These are phyloP conservation scores for Russula foetens DNA, from an alignment of 768 basidiomycete species.

Conservation along the genomic window DNA sequence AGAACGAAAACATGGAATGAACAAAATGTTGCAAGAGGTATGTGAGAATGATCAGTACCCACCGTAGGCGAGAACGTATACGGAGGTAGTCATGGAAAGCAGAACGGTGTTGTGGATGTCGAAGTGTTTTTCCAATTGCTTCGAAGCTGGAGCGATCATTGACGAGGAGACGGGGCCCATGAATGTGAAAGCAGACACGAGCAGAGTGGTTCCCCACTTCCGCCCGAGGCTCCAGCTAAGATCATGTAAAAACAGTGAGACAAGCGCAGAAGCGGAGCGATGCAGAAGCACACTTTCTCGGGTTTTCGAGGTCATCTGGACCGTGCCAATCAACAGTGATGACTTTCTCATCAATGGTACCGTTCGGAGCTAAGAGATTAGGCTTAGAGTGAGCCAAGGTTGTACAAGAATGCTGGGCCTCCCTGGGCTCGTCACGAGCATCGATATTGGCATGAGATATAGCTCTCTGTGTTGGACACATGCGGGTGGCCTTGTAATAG, in stretches of 20 bases:
- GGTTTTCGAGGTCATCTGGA: constrained; percentile 9
- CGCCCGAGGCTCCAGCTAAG: constrained; percentile 9
- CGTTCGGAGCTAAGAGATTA: too few relatives aligned
- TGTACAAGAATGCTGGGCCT: too few relatives aligned
- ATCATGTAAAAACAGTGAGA: background rate
- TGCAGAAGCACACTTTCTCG: constrained; percentile 12
- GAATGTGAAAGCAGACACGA: constrained; percentile 58
- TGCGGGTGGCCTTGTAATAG: too few relatives aligned
- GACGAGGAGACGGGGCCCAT: constrained; percentile 62
- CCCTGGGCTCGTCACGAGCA: too few relatives aligned
- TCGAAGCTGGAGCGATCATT: constrained; percentile 74
- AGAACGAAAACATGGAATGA: background rate
- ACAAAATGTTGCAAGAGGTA: background rate
- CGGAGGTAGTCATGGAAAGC: too few relatives aligned
- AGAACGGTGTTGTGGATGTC: too few relatives aligned
- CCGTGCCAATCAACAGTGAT: constrained; percentile 13
- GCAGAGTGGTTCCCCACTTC: too few relatives aligned
- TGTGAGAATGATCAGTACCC: constrained; percentile 9
- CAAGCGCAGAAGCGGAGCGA: background rate
- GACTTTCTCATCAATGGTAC: background rate
- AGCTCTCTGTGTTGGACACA: too few relatives aligned
- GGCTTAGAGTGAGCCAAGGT: too few relatives aligned
- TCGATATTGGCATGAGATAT: too few relatives aligned
- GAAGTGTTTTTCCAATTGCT: too few relatives aligned
- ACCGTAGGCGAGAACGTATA: constrained; percentile 56